These are phyloP conservation scores for Hypoxylon lenormandii DNA, from an alignment of 495 filamentous ascomycete species.

Conservation along the genomic window DNA sequence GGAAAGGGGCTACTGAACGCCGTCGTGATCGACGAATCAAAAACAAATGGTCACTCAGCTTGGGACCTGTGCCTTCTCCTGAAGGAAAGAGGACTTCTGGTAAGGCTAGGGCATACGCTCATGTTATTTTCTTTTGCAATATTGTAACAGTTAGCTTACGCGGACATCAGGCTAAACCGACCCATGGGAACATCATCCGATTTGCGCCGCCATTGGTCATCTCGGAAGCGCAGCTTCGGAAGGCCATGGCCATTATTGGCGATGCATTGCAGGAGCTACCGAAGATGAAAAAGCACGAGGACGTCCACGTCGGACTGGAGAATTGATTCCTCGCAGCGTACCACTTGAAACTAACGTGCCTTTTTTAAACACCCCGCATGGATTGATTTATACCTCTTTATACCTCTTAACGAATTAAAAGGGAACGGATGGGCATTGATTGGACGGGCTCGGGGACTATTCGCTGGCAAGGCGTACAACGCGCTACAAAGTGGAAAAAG, in stretches of 20 bases:
- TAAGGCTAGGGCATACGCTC: constrained; percentile 57
- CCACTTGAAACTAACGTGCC: constrained; percentile 2
- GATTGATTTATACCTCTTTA: constrained; percentile 16
- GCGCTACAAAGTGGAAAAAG: constrained; percentile 45
- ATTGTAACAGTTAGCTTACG: constrained; percentile 48
- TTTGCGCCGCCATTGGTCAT: constrained; percentile 92
- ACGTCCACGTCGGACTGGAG: constrained; percentile 47
- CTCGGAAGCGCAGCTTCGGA: constrained; percentile 82
- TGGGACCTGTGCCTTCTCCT: constrained; percentile 97
- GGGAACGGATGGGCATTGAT: constrained; percentile 17
- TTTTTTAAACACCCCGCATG: constrained; percentile 28
- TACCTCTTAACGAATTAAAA: constrained; percentile 21
- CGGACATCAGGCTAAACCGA: constrained; percentile 86
- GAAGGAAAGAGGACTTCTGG: constrained; percentile 94
- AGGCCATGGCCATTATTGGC: constrained; percentile 77
- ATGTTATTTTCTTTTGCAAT: constrained; percentile 26
- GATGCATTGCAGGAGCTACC: constrained; percentile 77
- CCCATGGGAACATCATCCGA: constrained; percentile 96
- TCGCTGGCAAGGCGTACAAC: constrained; percentile 41
- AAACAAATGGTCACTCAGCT: constrained; percentile 85
- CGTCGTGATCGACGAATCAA: constrained; percentile 92
- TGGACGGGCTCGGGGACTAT: constrained; percentile 21
- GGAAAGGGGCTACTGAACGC: constrained; percentile 97
- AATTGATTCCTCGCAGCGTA: constrained; percentile 42
- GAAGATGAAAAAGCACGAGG: constrained; percentile 50